Conservation (phyloP, 305 asterid species). For the Caryopteris hybrid region DNA sequence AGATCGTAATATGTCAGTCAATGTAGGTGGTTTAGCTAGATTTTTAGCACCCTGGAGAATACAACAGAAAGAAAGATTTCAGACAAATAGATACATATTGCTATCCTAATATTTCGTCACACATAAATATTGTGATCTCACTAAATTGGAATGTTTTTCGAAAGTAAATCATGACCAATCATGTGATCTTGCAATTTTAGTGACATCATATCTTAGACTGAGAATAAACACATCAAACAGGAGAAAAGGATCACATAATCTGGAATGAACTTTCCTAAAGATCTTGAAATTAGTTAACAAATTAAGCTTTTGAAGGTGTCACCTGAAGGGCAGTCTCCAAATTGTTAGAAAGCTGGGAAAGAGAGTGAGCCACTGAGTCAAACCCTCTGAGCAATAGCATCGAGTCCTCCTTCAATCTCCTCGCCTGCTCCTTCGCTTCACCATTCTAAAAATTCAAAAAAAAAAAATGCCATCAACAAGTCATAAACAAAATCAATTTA, state of each 20-base stretch:
- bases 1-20: constrained; percentile 63
- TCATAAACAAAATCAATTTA: neutral
- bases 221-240: neutral
- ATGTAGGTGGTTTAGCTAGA: constrained; percentile 65
- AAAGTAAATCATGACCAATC: neutral
- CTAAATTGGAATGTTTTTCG: neutral
- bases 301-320: neutral
- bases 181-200: neutral
- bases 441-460: constrained; percentile 26
- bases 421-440: constrained; percentile 34
- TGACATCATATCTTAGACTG: neutral
- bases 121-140: neutral
- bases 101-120: neutral
- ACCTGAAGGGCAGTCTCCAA: constrained; percentile 90
- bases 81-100: neutral
- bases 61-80: neutral
- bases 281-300: neutral
- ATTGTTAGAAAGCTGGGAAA: constrained; percentile 71
- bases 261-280: neutral
- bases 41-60: constrained; percentile 68
- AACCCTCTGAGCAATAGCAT: constrained; percentile 87
- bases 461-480: neutral
- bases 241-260: neutral
- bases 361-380: constrained; percentile 79
- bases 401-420: constrained; percentile 73